Percentiles rank a stretch among this genome's conserved stretches.
Conservation (phyloP, 1,139 yeast genomes). For the Yamadazyma aaseri region DNA sequence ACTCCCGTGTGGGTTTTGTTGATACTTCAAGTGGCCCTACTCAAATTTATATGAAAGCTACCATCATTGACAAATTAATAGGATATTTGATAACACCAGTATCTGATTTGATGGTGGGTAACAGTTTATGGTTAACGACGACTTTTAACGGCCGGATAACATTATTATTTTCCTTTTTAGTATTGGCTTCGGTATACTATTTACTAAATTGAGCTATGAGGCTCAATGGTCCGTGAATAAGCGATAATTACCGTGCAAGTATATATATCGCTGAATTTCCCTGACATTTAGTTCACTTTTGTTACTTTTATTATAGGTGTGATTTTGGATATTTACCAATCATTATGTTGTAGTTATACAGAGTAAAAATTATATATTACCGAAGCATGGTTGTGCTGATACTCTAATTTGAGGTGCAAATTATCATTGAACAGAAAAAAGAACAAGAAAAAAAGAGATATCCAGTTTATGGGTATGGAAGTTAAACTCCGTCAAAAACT, state of each 20-base stretch:
- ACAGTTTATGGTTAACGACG: constrained; percentile 36
- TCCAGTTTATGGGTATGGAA: no score
- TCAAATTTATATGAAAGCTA: constrained; percentile 43
- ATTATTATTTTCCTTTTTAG: constrained; percentile 10
- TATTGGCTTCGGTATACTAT: constrained; percentile 7
- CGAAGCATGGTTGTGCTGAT: no score
- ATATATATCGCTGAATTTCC: constrained; percentile 6
- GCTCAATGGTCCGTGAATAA: constrained; percentile 13
- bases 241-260: constrained; percentile 13
- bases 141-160: constrained; percentile 40
- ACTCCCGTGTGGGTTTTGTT: constrained; percentile 4
- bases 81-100: constrained; percentile 29
- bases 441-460: no score
- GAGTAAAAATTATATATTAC: no score
- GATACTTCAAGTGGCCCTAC: constrained; percentile 42
- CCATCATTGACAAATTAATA: constrained; percentile 32
- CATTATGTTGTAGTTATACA: no score
- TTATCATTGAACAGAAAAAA: no score
- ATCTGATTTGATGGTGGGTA: constrained; percentile 39
- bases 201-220: constrained; percentile 8
- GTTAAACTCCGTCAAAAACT: no score
- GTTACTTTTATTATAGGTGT: no score
- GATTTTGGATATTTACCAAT: no score
- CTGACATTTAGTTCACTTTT: no score
- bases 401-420: no score